Percentiles rank a stretch among this genome's conserved stretches.
Evolutionary conservation across 192 early-diverging fungal species (phyloP).

Genomic region (Geosiphon pyriformis): DNA sequence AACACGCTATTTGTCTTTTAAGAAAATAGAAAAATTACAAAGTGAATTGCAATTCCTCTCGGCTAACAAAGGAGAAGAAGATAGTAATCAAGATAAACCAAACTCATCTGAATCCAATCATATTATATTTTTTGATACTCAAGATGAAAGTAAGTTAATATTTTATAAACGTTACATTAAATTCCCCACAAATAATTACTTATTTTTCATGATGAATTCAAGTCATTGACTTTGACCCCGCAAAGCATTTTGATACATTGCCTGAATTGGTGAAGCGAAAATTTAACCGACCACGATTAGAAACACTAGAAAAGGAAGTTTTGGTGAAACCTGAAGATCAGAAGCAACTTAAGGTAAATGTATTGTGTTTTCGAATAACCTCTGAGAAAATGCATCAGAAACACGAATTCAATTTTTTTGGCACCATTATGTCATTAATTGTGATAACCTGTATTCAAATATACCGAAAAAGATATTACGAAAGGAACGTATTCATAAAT

Average conservation of each 20-base stretch:
- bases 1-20: conserved; percentile 1
- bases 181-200: too few relatives aligned
- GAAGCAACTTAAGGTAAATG: conserved; percentile 13
- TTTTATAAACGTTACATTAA: too few relatives aligned
- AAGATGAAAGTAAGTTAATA: conserved; percentile 45
- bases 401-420: not conserved
- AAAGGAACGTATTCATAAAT: conserved; percentile 45
- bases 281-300: conserved; percentile 72
- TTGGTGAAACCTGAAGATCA: conserved; percentile 34
- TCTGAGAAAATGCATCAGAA: conserved; percentile 8
- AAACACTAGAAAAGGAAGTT: conserved; percentile 46
- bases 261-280: conserved; percentile 72
- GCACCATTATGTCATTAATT: not conserved
- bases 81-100: conserved; percentile 23
- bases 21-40: conserved; percentile 73
- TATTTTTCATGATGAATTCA: not conserved
- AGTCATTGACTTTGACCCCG: conserved; percentile 72
- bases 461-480: conserved; percentile 41
- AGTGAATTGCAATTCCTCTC: conserved; percentile 63
- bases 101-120: conserved; percentile 48
- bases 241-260: conserved; percentile 76
- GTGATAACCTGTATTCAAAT: conserved; percentile 1
- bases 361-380: not conserved
- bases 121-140: conserved; percentile 73
- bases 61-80: conserved; percentile 28